Conservation (phyloP, 202 grass and related monocot genomes). For the Panicum hallii region DNA sequence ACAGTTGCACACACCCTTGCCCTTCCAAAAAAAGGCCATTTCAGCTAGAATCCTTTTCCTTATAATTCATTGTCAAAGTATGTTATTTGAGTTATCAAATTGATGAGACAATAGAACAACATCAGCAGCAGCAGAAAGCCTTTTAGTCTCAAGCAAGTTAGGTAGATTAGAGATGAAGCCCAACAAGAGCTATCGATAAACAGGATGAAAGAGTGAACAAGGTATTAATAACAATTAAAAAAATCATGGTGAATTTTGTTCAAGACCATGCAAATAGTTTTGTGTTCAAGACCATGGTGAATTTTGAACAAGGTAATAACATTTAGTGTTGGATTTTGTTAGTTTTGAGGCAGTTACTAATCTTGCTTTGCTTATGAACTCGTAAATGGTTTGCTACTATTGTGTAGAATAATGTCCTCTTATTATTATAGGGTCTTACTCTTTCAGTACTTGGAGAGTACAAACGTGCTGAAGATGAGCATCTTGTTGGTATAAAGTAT, state of each 20-base stretch:
- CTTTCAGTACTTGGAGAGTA: constrained; percentile 88
- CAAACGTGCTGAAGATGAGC: constrained; percentile 83
- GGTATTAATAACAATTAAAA: neutral
- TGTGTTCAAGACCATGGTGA: no score
- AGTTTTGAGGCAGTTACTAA: constrained; percentile 24
- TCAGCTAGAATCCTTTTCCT: neutral
- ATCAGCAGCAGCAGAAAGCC: no score
- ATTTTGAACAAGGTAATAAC: no score
- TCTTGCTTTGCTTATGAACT: constrained; percentile 32
- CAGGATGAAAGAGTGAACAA: neutral
- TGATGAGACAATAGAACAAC: no score
- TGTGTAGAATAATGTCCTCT: constrained; percentile 40
- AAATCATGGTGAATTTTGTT: constrained; percentile 16
- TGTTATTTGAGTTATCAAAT: constrained; percentile 35
- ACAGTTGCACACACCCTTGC: neutral
- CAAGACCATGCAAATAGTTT: constrained; percentile 5
- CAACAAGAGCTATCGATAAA: neutral
- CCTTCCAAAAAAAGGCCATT: constrained; percentile 5
- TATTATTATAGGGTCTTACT: constrained; percentile 77
- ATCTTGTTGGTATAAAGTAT: constrained; percentile 81
- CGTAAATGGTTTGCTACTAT: constrained; percentile 8
- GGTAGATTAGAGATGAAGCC: neutral
- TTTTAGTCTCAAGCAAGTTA: constrained; percentile 7
- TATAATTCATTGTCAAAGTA: constrained; percentile 21
- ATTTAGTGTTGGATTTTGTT: neutral